Conservation (phyloP, 768 basidiomycete species). For the Neoboletus brunneissimus region DNA sequence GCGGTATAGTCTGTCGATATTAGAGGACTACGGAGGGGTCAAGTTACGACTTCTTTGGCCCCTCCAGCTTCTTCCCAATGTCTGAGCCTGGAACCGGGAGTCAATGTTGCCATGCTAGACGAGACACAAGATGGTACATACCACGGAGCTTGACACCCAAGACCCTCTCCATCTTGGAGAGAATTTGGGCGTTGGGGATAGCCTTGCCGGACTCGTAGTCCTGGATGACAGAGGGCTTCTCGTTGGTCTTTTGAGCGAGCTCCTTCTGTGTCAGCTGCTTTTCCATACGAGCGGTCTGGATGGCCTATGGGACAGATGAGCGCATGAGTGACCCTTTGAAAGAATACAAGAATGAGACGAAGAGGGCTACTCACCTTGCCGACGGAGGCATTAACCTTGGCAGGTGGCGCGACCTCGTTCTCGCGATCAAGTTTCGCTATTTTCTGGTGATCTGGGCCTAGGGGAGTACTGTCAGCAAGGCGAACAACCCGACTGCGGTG, state of each 20-base stretch:
- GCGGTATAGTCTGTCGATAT: constrained; percentile 29
- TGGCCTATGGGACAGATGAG: constrained; percentile 51
- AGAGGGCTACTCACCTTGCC: constrained; percentile 54
- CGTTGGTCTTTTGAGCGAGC: constrained; percentile 88
- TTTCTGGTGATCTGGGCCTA: constrained; percentile 89
- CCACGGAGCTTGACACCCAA: constrained; percentile 90
- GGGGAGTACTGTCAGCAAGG: not conserved
- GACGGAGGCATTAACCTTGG: constrained; percentile 70
- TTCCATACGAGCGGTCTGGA: constrained; percentile 76
- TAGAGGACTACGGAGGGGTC: constrained; percentile 36
- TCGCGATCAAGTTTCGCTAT: constrained; percentile 94
- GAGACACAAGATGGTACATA: constrained; percentile 33
- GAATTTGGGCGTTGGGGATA: constrained; percentile 81
- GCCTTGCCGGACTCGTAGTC: constrained; percentile 90
- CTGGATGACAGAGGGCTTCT: constrained; percentile 83
- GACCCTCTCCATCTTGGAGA: constrained; percentile 82
- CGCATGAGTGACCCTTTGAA: not conserved
- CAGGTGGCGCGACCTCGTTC: constrained; percentile 91
- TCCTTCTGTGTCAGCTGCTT: constrained; percentile 88
- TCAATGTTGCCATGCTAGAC: constrained; percentile 2
- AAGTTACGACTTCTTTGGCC: constrained; percentile 66
- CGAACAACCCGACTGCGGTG: not conserved
- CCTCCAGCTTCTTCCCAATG: constrained; percentile 85
- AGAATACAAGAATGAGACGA: not conserved
- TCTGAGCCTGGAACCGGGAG: constrained; percentile 50